Conservation (phyloP, 176 grass and related monocot species). For the Raddia guianensis region DNA sequence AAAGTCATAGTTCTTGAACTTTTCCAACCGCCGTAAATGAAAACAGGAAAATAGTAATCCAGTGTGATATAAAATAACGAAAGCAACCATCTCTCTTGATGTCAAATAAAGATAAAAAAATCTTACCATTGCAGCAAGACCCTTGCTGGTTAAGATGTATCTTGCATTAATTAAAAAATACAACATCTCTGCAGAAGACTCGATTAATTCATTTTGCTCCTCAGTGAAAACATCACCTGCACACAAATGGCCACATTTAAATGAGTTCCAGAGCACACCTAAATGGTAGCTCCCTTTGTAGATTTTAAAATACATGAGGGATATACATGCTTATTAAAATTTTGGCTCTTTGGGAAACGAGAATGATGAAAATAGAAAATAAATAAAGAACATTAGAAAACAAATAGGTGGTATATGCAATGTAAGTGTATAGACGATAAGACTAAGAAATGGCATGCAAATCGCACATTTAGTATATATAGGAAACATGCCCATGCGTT, state of each 20-base stretch:
- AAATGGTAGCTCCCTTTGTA: conserved; percentile 15
- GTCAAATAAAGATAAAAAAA: conserved; percentile 6
- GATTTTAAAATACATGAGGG: conserved; percentile 12
- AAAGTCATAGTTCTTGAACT: conserved; percentile 98
- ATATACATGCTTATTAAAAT: conserved; percentile 1
- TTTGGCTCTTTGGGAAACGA: conserved; percentile 25
- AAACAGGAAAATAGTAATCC: not conserved
- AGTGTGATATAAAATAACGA: not conserved
- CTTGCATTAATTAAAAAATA: conserved; percentile 92
- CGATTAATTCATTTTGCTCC: conserved; percentile 92
- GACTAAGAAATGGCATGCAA: conserved; percentile 20
- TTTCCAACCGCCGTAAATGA: conserved; percentile 69
- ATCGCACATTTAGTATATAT: not conserved
- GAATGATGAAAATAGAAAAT: conserved; percentile 26
- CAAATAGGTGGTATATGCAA: conserved; percentile 2
- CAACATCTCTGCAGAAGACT: conserved; percentile 97
- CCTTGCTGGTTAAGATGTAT: conserved; percentile 93
- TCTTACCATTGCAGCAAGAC: conserved; percentile 95
- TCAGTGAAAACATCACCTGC: conserved; percentile 91
- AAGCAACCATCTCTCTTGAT: not conserved
- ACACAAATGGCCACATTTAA: conserved; percentile 32
- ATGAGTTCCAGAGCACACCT: conserved; percentile 12
- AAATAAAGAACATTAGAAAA: conserved; percentile 33
- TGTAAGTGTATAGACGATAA: conserved; percentile 3
- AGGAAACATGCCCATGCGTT: too few species aligned